These are phyloP conservation scores for Orbilia brochopaga DNA, from an alignment of 2,329 filamentous ascomycete species.

Conservation along the genomic window DNA sequence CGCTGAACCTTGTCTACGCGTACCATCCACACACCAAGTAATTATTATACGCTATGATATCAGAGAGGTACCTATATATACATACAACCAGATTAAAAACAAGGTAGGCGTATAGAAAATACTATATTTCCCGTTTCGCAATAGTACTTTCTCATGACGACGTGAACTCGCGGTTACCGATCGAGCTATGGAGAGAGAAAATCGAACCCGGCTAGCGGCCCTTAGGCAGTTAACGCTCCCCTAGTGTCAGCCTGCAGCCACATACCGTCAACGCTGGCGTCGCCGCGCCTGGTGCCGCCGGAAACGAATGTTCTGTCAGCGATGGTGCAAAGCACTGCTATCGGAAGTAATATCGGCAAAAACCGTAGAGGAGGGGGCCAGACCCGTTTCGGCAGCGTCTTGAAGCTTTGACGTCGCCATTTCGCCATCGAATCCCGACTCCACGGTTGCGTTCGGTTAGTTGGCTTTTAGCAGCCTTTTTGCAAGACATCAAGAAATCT, in stretches of 20 bases:
- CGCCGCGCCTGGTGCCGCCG: no score
- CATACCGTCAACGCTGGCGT: slow-evolving; percentile 2
- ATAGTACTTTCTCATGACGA: no score
- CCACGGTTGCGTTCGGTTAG: slow-evolving; percentile 51
- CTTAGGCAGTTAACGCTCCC: slow-evolving; percentile 39
- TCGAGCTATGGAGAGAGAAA: no score
- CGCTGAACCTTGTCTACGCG: no score
- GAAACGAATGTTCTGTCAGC: background rate
- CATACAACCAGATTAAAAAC: no score
- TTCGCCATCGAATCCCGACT: slow-evolving; percentile 32
- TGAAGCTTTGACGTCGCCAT: slow-evolving; percentile 26
- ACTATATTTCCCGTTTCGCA: no score
- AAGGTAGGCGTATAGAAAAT: no score
- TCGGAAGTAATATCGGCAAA: slow-evolving; percentile 38
- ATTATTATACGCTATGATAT: no score
- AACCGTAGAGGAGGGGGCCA: slow-evolving; percentile 8
- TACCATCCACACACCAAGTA: no score
- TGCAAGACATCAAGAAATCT: background rate
- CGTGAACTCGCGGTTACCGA: no score
- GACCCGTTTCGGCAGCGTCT: slow-evolving; percentile 46
- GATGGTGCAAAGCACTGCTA: background rate
- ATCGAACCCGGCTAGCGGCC: slow-evolving; percentile 1
- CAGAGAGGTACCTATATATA: no score
- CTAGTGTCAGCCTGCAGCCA: no score
- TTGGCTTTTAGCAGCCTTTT: background rate